These are phyloP conservation scores for Acorus calamus DNA, from an alignment of 106 monocot species.

Conservation along the genomic window DNA sequence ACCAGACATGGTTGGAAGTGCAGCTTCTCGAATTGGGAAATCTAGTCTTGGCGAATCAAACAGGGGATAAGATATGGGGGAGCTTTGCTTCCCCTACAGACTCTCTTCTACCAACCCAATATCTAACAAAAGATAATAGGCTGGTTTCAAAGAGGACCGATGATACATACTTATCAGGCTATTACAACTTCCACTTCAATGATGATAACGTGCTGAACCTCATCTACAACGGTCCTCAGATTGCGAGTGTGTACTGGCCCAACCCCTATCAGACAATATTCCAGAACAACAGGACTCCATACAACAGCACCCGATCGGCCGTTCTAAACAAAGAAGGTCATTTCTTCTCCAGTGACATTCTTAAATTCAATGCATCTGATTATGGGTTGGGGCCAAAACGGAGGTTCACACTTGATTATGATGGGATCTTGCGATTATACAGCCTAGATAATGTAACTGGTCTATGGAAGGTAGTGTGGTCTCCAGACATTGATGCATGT, in stretches of 20 bases:
- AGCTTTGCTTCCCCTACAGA: constrained; percentile 9
- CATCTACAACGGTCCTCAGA: constrained; percentile 7
- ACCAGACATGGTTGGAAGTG: not conserved
- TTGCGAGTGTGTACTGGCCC: constrained; percentile 7
- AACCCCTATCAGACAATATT: not conserved
- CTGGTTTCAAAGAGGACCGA: not conserved
- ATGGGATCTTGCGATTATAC: constrained; percentile 8
- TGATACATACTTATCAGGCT: not conserved
- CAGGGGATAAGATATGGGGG: constrained; percentile 4
- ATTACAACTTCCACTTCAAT: constrained; percentile 5
- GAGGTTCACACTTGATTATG: constrained; percentile 8
- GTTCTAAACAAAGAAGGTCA: not conserved
- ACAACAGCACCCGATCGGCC: constrained; percentile 4
- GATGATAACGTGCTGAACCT: constrained; percentile 4
- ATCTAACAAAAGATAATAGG: not conserved
- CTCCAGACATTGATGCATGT: not conserved
- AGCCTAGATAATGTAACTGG: constrained; percentile 3
- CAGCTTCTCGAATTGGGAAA: constrained; percentile 8
- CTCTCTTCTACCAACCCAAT: constrained; percentile 7
- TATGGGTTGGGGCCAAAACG: constrained; percentile 1
- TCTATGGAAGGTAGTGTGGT: not conserved
- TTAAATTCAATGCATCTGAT: constrained; percentile 6
- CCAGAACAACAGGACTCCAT: not conserved
- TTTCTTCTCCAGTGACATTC: constrained; percentile 1
- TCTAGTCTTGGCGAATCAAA: not conserved